Evolutionary conservation across 139 green algal species (phyloP), one percentile per base, ranked within the genome.

Genomic region (Coccomyxa sp.): DNA sequence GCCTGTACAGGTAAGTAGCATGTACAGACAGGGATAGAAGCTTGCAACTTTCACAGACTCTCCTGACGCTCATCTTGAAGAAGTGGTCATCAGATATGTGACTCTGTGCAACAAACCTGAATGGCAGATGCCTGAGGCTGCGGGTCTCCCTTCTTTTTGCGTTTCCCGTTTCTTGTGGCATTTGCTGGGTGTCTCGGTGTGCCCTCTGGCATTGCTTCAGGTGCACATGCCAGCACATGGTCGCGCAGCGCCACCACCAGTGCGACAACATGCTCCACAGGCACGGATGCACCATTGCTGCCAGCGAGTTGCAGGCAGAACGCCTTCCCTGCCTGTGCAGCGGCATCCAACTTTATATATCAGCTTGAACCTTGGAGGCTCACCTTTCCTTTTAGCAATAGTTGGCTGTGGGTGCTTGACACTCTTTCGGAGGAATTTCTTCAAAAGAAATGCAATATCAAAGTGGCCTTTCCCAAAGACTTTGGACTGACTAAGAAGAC

Each of bases 191-290:
- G 67, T 21, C 15, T 11, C 25, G 31, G 74, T 58, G 12, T 78
- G 38, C 38, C 38, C n/a, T 58, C 67, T 31, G 59, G n/a, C 16
- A 21, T 15, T 1, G 63, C 18, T 25, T 71, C 31, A 27, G 58
- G 78, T 25, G 76, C 77, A 15, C 81, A 87, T 9, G 85, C 82
- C 79, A 91, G 79, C 67, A 94, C 86, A 84, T 94, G 91, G 27
- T 83, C 74, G 68, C 79, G 84, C 57, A 94, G 82, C 12, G 82
- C 83, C 4, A 31, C 25, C 0, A 82, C 86, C 28, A 94, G 77
- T 51, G 77, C 25, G 17, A 93, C 14, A 25, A 92, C 76, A 58
- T 91, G 80, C 85, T 93, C 91, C 58, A 91, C 76, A 0, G 91
- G 89, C 30, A 92, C 84, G 4, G 25, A 30, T 12, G 81, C 71